Base-by-base conservation (phyloP, 768 basidiomycete genomes). In the Mycena polygramma region DNA sequence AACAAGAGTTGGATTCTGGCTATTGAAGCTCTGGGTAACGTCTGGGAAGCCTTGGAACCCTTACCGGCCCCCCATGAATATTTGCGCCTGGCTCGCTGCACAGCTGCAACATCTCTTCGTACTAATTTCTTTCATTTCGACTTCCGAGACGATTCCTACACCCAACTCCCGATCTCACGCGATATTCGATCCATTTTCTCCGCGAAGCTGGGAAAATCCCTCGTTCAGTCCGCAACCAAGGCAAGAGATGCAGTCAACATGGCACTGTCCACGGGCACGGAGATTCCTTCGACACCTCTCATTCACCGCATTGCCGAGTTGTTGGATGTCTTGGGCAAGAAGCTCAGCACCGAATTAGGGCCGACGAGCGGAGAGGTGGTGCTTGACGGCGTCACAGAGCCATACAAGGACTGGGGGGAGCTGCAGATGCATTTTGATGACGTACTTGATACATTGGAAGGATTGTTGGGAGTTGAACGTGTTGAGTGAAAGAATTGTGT, bases 1-100 rank as follows among this genome's bases (percentile, higher is more conserved):
- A 48, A 62, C 4, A 14, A 52, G 48, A 63, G 62, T n/a, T 52
- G 51, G 62, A 49, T 49, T 8, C 13, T 54, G n/a, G 39, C 62
- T 4, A 1, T 63, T 5, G 19, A n/a, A 10, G 52, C 63, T 8
- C 17, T 64, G 1, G 5, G 52, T 7, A 64, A 55, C 15, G 11
- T 35, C 39, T 55, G 63, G 52, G 15, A 22, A n/a, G 6, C 1
- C 1, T 41, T n/a, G 15, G 39, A 20, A 14, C 26, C 30, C 39
- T 6, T 5, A 9, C 3, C 2, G 14, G 2, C 7, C n/a, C 2
- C 24, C 37, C 39, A 8, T 10, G 6, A 35, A 39, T 51, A 8
- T 20, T 4, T 62, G 48, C 36, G 4, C 17, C 19, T 62, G 48
- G 60, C 49, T 17, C 62, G 52, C 2, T 54, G 39, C 24, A 63